These are phyloP conservation scores for Exophiala viscosa DNA, from an alignment of 2,329 filamentous ascomycete species.

Conservation along the genomic window DNA sequence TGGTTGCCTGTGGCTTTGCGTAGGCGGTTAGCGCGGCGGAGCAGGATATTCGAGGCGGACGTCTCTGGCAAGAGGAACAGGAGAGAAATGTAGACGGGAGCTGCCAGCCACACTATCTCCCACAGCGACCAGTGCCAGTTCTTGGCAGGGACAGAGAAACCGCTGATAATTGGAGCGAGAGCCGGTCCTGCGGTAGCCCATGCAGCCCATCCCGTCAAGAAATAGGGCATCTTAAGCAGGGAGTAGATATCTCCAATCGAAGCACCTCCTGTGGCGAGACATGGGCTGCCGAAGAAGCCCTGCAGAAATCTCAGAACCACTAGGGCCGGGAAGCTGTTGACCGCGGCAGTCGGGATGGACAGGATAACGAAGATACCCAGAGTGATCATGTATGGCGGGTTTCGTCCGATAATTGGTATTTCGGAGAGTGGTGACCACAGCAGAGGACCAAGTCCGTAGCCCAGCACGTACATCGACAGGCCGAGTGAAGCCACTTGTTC, in stretches of 20 bases:
- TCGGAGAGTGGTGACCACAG: constrained; percentile 62
- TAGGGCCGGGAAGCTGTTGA: constrained; percentile 60
- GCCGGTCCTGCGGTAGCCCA: constrained; percentile 43
- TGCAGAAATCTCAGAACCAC: constrained; percentile 62
- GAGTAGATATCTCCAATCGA: constrained; percentile 48
- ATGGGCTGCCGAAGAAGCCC: constrained; percentile 65
- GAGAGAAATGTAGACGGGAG: constrained; percentile 57
- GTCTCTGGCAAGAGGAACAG: constrained; percentile 64
- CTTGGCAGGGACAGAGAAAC: constrained; percentile 56
- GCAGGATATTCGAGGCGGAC: constrained; percentile 55
- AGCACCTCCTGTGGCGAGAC: constrained; percentile 56
- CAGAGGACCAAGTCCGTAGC: constrained; percentile 28
- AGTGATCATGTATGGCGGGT: constrained; percentile 64
- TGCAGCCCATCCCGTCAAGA: constrained; percentile 58
- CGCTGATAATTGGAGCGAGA: constrained; percentile 59
- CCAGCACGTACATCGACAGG: constrained; percentile 27
- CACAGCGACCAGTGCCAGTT: constrained; percentile 58
- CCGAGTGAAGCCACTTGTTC: constrained; percentile 22
- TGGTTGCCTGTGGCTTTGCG: constrained; percentile 56
- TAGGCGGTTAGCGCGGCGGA: constrained; percentile 59
- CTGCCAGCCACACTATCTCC: constrained; percentile 61
- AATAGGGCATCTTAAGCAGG: constrained; percentile 55
- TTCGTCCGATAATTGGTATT: constrained; percentile 64
- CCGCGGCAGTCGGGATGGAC: constrained; percentile 61
- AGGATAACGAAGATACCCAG: constrained; percentile 66